A percentile compares a stretch with the other conserved stretches of the same genome.
phyloP scores from a whole-genome alignment of 2,329 filamentous ascomycete genomes.

The Dactylonectria macrodidyma region DNA sequence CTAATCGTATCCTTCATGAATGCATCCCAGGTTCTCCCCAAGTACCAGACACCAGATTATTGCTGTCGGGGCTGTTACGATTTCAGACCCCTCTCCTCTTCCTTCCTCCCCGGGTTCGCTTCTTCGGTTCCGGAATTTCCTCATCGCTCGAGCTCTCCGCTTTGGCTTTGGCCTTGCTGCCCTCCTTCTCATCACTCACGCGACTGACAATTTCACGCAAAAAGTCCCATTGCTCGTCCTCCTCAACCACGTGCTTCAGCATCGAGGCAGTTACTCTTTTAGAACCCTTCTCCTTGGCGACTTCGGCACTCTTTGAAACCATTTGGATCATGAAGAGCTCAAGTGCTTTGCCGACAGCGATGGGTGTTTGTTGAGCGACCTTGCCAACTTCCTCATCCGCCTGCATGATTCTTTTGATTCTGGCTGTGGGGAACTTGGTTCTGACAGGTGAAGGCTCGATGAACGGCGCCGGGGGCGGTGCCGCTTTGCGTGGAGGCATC shows the following conservation, averaged over 20 bases:
- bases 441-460: constrained; percentile 81
- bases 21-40: constrained; percentile 25
- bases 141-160: constrained; percentile 68
- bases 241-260: constrained; percentile 90
- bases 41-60: constrained; percentile 6
- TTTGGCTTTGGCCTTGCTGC: constrained; percentile 59
- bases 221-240: constrained; percentile 95
- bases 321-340: constrained; percentile 98
- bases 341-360: constrained; percentile 94
- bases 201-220: constrained; percentile 91
- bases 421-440: constrained; percentile 96
- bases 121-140: constrained; percentile 63
- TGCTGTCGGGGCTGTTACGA: background rate
- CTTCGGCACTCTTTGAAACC: constrained; percentile 87
- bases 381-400: constrained; percentile 99
- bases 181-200: constrained; percentile 74
- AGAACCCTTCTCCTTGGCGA: constrained; percentile 85
- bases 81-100: constrained; percentile 63
- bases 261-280: constrained; percentile 93
- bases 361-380: constrained; percentile 96
- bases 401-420: constrained; percentile 99
- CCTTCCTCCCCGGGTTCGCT: constrained; percentile 61
- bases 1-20: constrained; percentile 48
- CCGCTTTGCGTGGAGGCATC: constrained; percentile 56
- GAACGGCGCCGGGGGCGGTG: constrained; percentile 54